Evolutionary conservation across 768 basidiomycete species (phyloP).

Genomic region (Podaxis carcinomalis): DNA sequence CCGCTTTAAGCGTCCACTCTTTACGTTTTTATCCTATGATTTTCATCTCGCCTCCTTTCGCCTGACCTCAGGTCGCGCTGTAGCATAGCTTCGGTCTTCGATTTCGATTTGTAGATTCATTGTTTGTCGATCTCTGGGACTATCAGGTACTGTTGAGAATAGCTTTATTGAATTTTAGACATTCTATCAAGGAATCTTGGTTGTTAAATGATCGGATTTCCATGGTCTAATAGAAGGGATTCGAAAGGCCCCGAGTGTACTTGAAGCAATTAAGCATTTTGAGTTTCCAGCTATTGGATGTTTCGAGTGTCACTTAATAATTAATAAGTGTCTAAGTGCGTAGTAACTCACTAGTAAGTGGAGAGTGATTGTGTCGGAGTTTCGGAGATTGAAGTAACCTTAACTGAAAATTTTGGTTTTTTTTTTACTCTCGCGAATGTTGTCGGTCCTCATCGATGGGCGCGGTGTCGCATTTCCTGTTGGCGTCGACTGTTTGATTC

Average conservation of each 20-base stretch:
- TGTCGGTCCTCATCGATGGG: background rate
- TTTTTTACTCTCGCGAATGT: background rate
- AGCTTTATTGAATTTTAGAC: background rate
- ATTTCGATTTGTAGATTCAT: background rate
- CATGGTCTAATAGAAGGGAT: background rate
- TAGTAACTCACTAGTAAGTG: no score
- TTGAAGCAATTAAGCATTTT: no score
- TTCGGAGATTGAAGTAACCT: constrained; percentile 1
- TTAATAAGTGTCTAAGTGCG: no score
- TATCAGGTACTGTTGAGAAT: background rate
- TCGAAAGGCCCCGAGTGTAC: background rate
- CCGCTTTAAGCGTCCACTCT: background rate
- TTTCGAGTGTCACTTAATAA: no score
- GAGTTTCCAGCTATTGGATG: no score
- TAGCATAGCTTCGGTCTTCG: background rate
- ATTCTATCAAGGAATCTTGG: background rate
- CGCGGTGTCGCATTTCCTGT: background rate
- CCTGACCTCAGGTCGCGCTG: constrained; percentile 6
- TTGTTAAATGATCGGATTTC: background rate
- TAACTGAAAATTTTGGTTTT: background rate
- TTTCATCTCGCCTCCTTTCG: background rate
- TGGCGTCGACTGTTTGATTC: background rate
- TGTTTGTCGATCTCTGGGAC: background rate
- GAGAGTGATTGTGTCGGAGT: background rate
- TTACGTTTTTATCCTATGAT: background rate